Evolutionary conservation across 2,329 filamentous ascomycete species (phyloP), one percentile per base, ranked within the genome.

Genomic region (Ceratocystis albifundus): DNA sequence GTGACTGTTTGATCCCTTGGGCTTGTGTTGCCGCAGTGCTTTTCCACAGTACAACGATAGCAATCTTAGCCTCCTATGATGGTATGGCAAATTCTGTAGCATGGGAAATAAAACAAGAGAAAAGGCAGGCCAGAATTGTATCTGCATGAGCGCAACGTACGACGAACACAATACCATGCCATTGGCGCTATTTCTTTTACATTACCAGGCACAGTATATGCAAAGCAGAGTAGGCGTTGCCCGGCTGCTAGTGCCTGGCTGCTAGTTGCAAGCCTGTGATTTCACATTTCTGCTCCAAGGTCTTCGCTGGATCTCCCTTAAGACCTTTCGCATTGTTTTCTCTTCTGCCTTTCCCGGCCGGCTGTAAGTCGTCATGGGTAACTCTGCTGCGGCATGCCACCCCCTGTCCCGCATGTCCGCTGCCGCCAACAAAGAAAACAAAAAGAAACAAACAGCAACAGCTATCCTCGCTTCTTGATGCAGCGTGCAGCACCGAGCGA

Each of bases 61-160:
- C 22, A 7, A 20, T 32, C 10, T 15, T 17, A 8, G 22, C 6
- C 53, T 30, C 32, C 28, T n/a, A 1, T 22, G 53, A 25, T 57
- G 53, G 25, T n/a, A 57, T 57, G 53, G 53, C 20, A 28, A 30
- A 57, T 57, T 12, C 53, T 57, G 53, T 57, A 57, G 22, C 53
- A 57, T 28, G 22, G 15, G 53, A 57, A 30, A 57, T 57, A 57
- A 30, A 57, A 30, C 53, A 28, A 17, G 15, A 10, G 15, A 59
- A 30, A 36, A 59, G 28, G 15, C 55, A 36, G 55, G 8, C 55
- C 30, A 30, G 28, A n/a, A 30, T 25, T 57, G 32, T 17, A 57
- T 57, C 12, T 32, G 10, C 2, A n/a, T 22, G 22, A n/a, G 28
- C 17, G 22, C 46, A 12, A 50, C 48, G 22, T 50, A 30, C 22